These are phyloP conservation scores for Metarhizium anisopliae DNA, from an alignment of 2,329 filamentous ascomycete genomes.

Conservation along the genomic window DNA sequence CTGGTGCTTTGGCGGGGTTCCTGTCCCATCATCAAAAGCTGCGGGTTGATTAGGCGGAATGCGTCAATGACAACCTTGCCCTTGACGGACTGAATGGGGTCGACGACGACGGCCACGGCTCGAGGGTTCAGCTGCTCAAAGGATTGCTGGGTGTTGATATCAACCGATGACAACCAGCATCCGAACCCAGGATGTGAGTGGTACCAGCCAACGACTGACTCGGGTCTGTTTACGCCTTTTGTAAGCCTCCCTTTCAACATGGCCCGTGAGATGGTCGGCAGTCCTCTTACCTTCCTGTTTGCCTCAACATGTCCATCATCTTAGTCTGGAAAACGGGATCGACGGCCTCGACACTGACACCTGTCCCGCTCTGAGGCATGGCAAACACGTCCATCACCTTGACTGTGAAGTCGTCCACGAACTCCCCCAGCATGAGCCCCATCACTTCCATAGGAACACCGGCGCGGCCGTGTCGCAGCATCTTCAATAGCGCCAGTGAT, in stretches of 20 bases:
- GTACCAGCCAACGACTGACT: slow-evolving; percentile 98
- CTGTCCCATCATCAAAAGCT: slow-evolving; percentile 95
- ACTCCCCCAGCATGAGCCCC: slow-evolving; percentile 97
- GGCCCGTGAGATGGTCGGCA: slow-evolving; percentile 7
- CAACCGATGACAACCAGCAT: slow-evolving; percentile 97
- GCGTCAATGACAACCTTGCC: slow-evolving; percentile 99
- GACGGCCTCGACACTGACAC: slow-evolving; percentile 95
- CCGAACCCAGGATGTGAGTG: slow-evolving; percentile 98
- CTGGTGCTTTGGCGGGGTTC: slow-evolving; percentile 96
- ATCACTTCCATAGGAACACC: slow-evolving; percentile 99
- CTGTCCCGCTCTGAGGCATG: slow-evolving; percentile 97
- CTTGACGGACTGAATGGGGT: slow-evolving; percentile 98
- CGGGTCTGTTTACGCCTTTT: slow-evolving; percentile 51
- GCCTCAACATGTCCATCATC: slow-evolving; percentile 99
- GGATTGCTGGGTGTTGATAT: slow-evolving; percentile 99
- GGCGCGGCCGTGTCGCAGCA: slow-evolving; percentile 93
- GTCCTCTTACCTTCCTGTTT: slow-evolving; percentile 74
- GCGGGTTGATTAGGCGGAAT: slow-evolving; percentile 96
- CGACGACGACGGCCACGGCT: slow-evolving; percentile 94
- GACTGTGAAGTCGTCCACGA: slow-evolving; percentile 98
- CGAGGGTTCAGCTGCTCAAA: slow-evolving; percentile 97
- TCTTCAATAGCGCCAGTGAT: slow-evolving; percentile 92
- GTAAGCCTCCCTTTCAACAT: slow-evolving; percentile 7
- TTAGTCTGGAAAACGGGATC: slow-evolving; percentile 99
- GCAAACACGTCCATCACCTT: slow-evolving; percentile 98